Conservation (phyloP, 2,329 filamentous ascomycete species). For the Geoglossum cookeanum region DNA sequence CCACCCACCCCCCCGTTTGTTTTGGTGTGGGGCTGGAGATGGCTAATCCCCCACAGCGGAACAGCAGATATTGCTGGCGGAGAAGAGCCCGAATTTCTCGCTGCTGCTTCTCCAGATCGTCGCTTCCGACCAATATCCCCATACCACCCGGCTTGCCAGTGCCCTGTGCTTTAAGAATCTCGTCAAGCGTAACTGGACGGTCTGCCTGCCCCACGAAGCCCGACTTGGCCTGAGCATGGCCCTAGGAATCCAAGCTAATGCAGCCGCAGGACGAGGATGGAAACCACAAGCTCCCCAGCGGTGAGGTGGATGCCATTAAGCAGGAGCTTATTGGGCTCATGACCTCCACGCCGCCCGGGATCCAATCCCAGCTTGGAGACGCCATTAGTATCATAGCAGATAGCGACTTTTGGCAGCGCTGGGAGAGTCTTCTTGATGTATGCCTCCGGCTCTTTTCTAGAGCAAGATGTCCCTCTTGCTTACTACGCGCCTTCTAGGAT, state of each 20-base stretch:
- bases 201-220: conserved; percentile 22
- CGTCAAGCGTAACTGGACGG: conserved; percentile 80
- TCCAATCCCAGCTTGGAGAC: conserved; percentile 88
- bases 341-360: conserved; percentile 71
- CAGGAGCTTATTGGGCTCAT: conserved; percentile 88
- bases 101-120: conserved; percentile 79
- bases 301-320: conserved; percentile 84
- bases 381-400: conserved; percentile 95
- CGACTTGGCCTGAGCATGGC: not conserved
- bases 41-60: conserved; percentile 43
- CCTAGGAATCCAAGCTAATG: not conserved
- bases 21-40: not conserved
- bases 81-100: conserved; percentile 73
- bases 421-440: conserved; percentile 86
- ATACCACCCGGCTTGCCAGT: conserved; percentile 67
- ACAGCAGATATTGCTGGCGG: conserved; percentile 55
- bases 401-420: conserved; percentile 89
- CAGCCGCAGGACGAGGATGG: conserved; percentile 60
- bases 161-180: conserved; percentile 98
- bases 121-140: conserved; percentile 49
- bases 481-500: conserved; percentile 32
- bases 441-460: conserved; percentile 12
- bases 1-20: conserved; percentile 1
- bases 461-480: not conserved
- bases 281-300: conserved; percentile 65